Evolutionary conservation across 148 eudicot species (phyloP).

Genomic region (Fagopyrum tataricum): DNA sequence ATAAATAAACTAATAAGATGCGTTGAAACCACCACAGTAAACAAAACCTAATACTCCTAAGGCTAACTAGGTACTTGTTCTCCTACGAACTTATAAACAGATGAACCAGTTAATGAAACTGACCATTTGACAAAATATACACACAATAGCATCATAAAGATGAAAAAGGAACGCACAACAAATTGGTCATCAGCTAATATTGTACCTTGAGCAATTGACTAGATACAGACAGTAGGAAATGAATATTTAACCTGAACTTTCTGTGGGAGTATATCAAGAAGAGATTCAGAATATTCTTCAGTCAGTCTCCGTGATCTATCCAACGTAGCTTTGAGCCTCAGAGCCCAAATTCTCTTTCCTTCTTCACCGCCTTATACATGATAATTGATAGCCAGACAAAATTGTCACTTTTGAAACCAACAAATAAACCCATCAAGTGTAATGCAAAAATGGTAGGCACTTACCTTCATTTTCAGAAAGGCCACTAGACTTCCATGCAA

Average conservation of each 20-base stretch:
- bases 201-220: background rate
- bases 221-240: background rate
- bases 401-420: background rate
- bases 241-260: conserved; percentile 40
- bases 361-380: conserved; percentile 42
- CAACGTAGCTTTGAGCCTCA: conserved; percentile 91
- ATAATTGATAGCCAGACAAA: conserved; percentile 30
- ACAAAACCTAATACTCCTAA: background rate
- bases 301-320: conserved; percentile 92
- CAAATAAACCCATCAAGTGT: background rate
- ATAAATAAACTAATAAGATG: background rate
- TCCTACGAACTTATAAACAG: background rate
- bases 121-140: background rate
- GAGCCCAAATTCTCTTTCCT: conserved; percentile 77
- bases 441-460: background rate
- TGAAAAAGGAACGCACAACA: background rate
- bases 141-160: background rate
- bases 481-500: conserved; percentile 76
- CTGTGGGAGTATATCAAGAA: conserved; percentile 71
- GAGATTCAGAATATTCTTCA: conserved; percentile 89
- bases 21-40: background rate
- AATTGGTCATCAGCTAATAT: background rate
- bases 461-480: conserved; percentile 67
- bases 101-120: background rate
- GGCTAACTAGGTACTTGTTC: background rate